Evolutionary conservation across 164 flowering plant genomes (phyloP).

Genomic region (Echeveria elegans): DNA sequence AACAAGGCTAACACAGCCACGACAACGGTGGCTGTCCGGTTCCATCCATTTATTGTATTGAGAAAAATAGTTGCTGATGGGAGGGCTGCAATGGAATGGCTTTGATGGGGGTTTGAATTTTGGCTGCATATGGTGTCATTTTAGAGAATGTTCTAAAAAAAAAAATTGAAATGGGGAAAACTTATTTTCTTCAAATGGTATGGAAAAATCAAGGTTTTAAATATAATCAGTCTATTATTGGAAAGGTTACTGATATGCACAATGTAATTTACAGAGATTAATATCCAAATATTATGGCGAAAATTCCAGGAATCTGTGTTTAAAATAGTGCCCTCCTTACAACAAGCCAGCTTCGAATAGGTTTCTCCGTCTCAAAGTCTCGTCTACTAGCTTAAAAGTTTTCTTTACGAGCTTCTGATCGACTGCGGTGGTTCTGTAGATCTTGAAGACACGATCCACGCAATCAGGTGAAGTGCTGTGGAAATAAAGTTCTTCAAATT

Average conservation of each 20-base stretch:
- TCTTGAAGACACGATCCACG: constrained; percentile 88
- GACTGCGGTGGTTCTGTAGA: constrained; percentile 57
- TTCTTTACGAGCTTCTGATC: constrained; percentile 28
- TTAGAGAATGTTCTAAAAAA: too few relatives aligned
- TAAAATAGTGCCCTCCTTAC: constrained; percentile 23
- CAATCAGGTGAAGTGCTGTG: constrained; percentile 77
- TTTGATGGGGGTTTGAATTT: background rate
- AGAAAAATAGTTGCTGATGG: background rate
- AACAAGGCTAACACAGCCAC: too few relatives aligned
- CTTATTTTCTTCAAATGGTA: too few relatives aligned
- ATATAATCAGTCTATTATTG: too few relatives aligned
- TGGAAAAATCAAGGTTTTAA: too few relatives aligned
- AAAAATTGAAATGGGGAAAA: constrained; percentile 6
- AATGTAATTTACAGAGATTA: too few relatives aligned
- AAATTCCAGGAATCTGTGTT: background rate
- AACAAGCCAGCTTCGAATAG: constrained; percentile 86
- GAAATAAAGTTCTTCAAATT: constrained; percentile 90
- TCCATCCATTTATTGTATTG: too few relatives aligned
- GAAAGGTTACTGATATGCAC: too few relatives aligned
- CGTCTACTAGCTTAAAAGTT: constrained; percentile 93
- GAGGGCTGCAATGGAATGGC: background rate
- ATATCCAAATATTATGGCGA: background rate
- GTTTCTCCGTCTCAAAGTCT: constrained; percentile 86
- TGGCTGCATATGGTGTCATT: too few relatives aligned
- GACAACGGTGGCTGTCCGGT: too few relatives aligned